Conservation (phyloP, 371 early-diverging fungal genomes). For the Mortierella sp. region DNA sequence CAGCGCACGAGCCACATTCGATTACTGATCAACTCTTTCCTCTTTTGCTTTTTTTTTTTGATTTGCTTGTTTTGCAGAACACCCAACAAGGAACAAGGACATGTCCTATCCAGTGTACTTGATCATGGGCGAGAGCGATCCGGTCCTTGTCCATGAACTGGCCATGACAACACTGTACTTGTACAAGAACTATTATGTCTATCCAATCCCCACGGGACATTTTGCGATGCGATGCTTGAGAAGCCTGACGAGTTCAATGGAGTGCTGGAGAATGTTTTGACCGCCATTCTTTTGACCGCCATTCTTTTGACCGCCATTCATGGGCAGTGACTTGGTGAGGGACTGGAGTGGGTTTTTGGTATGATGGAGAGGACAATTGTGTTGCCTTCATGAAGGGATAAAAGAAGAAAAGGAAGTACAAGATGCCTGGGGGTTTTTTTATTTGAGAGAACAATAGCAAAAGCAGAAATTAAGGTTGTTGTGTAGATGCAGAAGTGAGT, state of each 20-base stretch:
- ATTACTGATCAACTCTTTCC: not conserved
- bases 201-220: not conserved
- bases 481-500: not conserved
- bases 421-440: not conserved
- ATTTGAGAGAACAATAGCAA: not conserved
- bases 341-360: not conserved
- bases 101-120: not conserved
- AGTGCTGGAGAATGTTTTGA: not conserved
- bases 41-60: not conserved
- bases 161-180: not conserved
- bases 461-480: not conserved
- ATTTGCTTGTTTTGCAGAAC: not conserved
- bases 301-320: too few relatives aligned
- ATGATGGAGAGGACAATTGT: not conserved
- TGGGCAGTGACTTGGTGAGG: not conserved
- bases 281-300: too few relatives aligned
- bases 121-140: not conserved
- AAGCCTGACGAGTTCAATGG: not conserved
- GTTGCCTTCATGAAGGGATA: not conserved
- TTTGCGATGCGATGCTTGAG: not conserved
- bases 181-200: not conserved
- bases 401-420: not conserved
- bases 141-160: not conserved
- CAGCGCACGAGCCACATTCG: slow-evolving; percentile 3
- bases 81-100: not conserved